These are phyloP conservation scores for Graphilbum fragrans DNA, from an alignment of 2,329 filamentous ascomycete genomes.

Conservation along the genomic window DNA sequence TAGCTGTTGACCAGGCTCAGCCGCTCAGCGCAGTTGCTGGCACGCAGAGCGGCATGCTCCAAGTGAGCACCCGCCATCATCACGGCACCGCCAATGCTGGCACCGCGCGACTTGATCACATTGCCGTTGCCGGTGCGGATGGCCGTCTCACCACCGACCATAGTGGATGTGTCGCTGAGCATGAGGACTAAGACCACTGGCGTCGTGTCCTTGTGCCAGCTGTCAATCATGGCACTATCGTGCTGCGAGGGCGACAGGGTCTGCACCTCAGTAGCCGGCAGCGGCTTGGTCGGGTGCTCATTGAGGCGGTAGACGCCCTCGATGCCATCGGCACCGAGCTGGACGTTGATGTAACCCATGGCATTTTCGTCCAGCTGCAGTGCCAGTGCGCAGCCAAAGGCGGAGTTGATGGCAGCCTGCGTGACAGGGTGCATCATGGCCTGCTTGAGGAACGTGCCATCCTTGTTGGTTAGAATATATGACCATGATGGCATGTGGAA, in stretches of 20 bases:
- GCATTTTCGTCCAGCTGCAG: conserved; percentile 8
- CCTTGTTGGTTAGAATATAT: not conserved
- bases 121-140: conserved; percentile 4
- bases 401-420: conserved; percentile 4
- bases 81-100: conserved; percentile 7
- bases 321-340: conserved; percentile 7
- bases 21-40: conserved; percentile 9
- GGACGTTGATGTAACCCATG: conserved; percentile 10
- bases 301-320: conserved; percentile 6
- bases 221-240: conserved; percentile 3
- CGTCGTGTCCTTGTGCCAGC: conserved; percentile 10
- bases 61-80: conserved; percentile 8
- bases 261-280: not conserved
- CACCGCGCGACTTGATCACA: conserved; percentile 7
- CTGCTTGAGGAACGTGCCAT: conserved; percentile 6
- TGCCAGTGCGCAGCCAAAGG: conserved; percentile 3
- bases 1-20: conserved; percentile 9
- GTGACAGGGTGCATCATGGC: conserved; percentile 4
- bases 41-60: conserved; percentile 8
- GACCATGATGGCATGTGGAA: too few species aligned
- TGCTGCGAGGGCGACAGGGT: not conserved
- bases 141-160: conserved; percentile 9
- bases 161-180: conserved; percentile 9
- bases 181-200: conserved; percentile 7
- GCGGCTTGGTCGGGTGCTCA: conserved; percentile 5